A percentile compares a stretch with the other conserved stretches of the same genome.
Evolutionary conservation across 257 asterid species (phyloP).

Genomic region (Nemophila menziesii): DNA sequence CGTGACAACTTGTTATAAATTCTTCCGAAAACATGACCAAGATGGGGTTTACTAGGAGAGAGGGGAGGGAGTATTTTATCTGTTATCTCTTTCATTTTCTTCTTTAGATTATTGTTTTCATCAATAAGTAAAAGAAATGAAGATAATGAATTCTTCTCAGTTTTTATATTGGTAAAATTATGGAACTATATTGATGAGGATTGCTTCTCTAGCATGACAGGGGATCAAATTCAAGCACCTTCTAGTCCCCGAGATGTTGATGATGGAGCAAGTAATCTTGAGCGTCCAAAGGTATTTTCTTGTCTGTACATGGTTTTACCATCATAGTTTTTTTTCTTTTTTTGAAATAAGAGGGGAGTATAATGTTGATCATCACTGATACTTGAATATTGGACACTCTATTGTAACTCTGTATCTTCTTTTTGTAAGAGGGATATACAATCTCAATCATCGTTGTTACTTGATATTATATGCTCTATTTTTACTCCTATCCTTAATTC

Average conservation of each 20-base stretch:
- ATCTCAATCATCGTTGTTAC: no score
- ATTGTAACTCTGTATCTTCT: no score
- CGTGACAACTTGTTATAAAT: not conserved
- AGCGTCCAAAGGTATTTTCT: constrained; percentile 54
- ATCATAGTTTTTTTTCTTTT: not conserved
- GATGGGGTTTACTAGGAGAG: not conserved
- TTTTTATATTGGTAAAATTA: no score
- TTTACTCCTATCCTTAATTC: no score
- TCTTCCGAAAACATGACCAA: not conserved
- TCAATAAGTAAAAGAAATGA: not conserved
- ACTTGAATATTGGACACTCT: no score
- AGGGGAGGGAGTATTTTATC: not conserved
- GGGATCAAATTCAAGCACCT: constrained; percentile 79
- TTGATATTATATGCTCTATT: no score
- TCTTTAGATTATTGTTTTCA: not conserved
- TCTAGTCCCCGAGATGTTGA: constrained; percentile 92
- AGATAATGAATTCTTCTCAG: not conserved
- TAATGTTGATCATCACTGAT: no score
- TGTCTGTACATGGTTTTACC: not conserved
- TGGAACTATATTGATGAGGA: constrained; percentile 7
- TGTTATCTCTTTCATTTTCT: not conserved
- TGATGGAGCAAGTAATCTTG: constrained; percentile 40
- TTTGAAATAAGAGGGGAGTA: no score
- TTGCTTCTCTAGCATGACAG: constrained; percentile 69
- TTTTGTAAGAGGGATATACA: no score